phyloP scores from a whole-genome alignment of 176 grass and related monocot species.

The Miscanthus lutarioriparius region DNA sequence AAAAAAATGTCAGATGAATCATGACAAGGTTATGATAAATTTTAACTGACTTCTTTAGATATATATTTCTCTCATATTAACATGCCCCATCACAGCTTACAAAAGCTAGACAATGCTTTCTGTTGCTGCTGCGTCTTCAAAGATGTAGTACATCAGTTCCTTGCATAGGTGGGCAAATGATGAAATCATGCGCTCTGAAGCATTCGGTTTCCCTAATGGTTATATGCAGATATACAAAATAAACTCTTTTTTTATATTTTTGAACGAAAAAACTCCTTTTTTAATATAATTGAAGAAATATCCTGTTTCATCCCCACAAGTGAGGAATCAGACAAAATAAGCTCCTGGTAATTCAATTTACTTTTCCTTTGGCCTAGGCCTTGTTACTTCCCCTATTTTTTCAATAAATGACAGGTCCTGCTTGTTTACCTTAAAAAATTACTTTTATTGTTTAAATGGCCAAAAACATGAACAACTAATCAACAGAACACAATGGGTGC shows the following conservation, averaged over 20 bases:
- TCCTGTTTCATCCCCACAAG: no score
- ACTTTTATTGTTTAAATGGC: not conserved
- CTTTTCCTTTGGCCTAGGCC: no score
- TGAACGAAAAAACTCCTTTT: no score
- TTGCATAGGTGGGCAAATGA: conserved; percentile 30
- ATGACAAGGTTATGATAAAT: not conserved
- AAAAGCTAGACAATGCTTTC: conserved; percentile 14
- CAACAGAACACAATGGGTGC: conserved; percentile 1
- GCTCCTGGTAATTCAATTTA: conserved; percentile 5
- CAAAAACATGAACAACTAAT: conserved; percentile 14
- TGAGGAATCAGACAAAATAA: not conserved
- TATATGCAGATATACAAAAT: not conserved
- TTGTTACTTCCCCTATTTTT: no score
- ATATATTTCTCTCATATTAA: not conserved
- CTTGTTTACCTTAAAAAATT: not conserved
- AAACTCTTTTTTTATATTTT: no score
- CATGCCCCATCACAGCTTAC: conserved; percentile 21
- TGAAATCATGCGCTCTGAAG: not conserved
- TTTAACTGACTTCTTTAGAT: not conserved
- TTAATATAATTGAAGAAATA: no score
- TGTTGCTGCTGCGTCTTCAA: conserved; percentile 24
- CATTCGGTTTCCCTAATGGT: not conserved
- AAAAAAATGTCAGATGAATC: conserved; percentile 17
- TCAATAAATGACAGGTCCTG: no score
- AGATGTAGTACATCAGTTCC: conserved; percentile 29